Evolutionary conservation across 306 rosid genomes (phyloP), one percentile per base, ranked within the genome.

Genomic region (Ziziphus jujuba): DNA sequence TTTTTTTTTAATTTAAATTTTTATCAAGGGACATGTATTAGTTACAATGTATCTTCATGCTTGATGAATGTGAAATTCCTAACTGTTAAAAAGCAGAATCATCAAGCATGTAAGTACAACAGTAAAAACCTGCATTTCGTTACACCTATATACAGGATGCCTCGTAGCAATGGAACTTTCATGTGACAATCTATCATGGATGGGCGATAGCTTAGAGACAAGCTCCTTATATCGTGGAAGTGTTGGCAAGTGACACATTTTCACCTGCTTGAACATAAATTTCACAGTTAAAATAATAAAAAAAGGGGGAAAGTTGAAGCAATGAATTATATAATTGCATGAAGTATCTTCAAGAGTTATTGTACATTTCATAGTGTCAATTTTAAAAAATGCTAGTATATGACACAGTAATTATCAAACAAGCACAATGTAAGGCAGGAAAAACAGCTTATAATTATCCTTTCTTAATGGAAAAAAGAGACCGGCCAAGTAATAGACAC

Each of bases 71-170:
- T 8, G 21, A 24, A 64, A 54, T 50, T 44, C 71, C 49, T 56
- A 36, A 45, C 43, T 60, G 69, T 55, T 36, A 34, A 72, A 72
- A 24, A 63, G 36, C 35, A 25, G 66, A 35, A 63, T 22, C 40
- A 75, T 9, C 55, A 51, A 58, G 79, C 50, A 40, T 63, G 60
- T 67, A 47, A 74, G 74, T 63, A 70, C 45, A 64, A 25, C 56
- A 52, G 79, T 64, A 64, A 58, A 54, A 80, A 90, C 99, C 99
- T 93, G 96, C 58, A 75, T 69, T 83, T 93, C 92, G 72, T 65
- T 90, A 90, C 91, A 90, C 87, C 87, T 87, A 84, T 90, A 85
- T 77, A 93, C 83, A 64, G 95, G 99, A 78, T 85, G 95, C 80
- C 66, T 90, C 78, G 66, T 77, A 71, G 96, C 96, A 60, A 66